Percentiles rank a stretch among this genome's conserved stretches.
These are phyloP conservation scores for Aspergillus ochraceoroseus DNA, from an alignment of 2,329 filamentous ascomycete genomes.

Conservation along the genomic window DNA sequence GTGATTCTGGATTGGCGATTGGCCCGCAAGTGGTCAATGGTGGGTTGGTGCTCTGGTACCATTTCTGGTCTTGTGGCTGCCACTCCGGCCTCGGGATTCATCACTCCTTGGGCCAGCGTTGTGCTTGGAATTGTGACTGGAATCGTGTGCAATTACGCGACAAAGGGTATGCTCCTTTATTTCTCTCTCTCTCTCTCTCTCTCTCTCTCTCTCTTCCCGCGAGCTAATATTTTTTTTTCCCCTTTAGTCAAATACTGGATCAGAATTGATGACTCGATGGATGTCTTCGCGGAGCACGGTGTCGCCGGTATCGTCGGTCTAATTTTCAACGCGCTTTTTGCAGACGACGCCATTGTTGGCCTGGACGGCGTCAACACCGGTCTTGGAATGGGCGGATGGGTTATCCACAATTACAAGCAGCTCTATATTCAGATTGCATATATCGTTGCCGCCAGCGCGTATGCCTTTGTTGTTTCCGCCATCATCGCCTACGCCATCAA, in stretches of 20 bases:
- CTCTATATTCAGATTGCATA: slow-evolving; percentile 68
- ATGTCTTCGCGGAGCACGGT: slow-evolving; percentile 86
- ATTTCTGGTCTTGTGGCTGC: slow-evolving; percentile 86
- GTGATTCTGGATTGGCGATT: slow-evolving; percentile 92
- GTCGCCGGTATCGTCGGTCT: slow-evolving; percentile 78
- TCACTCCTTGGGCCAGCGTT: slow-evolving; percentile 62
- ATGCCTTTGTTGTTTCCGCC: slow-evolving; percentile 63
- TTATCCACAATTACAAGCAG: slow-evolving; percentile 66
- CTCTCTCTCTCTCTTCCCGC: no score
- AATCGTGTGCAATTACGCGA: slow-evolving; percentile 74
- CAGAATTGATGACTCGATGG: slow-evolving; percentile 78
- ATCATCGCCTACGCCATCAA: slow-evolving; percentile 67
- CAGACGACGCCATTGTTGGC: slow-evolving; percentile 65
- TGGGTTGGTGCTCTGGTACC: slow-evolving; percentile 86
- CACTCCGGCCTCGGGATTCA: slow-evolving; percentile 75
- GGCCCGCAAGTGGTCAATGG: slow-evolving; percentile 89
- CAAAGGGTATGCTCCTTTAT: slow-evolving; percentile 63
- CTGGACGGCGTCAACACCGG: slow-evolving; percentile 62
- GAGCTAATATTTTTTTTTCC: slow-evolving; percentile 5
- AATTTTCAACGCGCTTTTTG: slow-evolving; percentile 71
- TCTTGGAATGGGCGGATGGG: slow-evolving; percentile 57
- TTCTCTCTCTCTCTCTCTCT: no score
- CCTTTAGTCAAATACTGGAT: slow-evolving; percentile 63
- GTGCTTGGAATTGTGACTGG: slow-evolving; percentile 59
- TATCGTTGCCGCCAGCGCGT: slow-evolving; percentile 59